Base-by-base conservation (phyloP, 148 eudicot genomes). In the Persicaria maculosa region DNA sequence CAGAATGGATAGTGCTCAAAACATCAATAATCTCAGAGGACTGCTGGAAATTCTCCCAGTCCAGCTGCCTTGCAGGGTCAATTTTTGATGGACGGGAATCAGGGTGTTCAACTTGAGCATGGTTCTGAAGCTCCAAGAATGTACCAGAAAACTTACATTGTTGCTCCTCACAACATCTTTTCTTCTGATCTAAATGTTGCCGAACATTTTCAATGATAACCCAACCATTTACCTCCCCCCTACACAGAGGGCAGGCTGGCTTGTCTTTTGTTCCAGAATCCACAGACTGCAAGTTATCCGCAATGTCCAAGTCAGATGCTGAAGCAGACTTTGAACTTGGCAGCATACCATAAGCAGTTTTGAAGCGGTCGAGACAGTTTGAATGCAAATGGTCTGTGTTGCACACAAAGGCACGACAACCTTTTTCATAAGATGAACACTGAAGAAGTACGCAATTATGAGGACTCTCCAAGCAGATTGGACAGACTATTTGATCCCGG, bases 21-120 rank as follows among this genome's bases (percentile, higher is more conserved):
- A 95, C 98, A 53, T 95, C 98, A 62, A 95, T 82, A 47, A 95
- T 92, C 85, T 95, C 98, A 20, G 93, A 80, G 44, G 98, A 92
- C 68, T 92, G 97, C 83, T 95, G 98, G 77, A 95, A 95, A 74
- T 92, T 92, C 40, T 95, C 97, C 98, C 97, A 91, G 73, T 91
- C 98, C 59, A 94, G 89, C 80, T 88, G 95, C 67, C 96, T 80
- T 16, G 90, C 93, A 62, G 97, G 96, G 80, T 94, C 98, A 65
- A 91, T 83, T 80, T 79, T 91, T 46, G 98, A 89, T 62, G 97
- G 98, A 72, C 86, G 81, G 5, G 93, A 89, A 78, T 89, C 82
- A 77, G 98, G 98, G 69, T 94, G 98, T 75, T 89, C 86, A 71
- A 85, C 72, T 72, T 83, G 83, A 72, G 96, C 97, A 83, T 94